Evolutionary conservation across 306 rosid species (phyloP).

Genomic region (Alnus glutinosa): DNA sequence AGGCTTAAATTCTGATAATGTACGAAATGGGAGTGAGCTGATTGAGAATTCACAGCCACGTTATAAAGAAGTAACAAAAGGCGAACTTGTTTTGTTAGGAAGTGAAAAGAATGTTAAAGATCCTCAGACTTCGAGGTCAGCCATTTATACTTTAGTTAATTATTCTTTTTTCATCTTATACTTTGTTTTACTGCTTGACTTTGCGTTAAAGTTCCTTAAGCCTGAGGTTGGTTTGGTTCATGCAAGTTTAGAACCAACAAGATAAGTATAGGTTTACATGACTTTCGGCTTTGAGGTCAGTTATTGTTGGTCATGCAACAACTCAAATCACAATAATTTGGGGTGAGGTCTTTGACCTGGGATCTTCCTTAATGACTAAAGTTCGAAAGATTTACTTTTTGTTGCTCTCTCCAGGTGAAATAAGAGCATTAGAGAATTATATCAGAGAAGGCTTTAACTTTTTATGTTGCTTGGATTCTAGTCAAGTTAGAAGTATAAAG

Average conservation of each 20-base stretch:
- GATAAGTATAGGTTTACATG: neutral
- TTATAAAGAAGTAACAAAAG: constrained; percentile 43
- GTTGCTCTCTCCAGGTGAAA: neutral
- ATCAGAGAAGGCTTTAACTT: neutral
- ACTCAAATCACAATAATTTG: neutral
- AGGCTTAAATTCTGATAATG: constrained; percentile 40
- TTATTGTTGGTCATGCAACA: neutral
- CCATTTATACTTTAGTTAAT: constrained; percentile 7
- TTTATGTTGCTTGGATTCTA: neutral
- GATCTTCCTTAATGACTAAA: neutral
- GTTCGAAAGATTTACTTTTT: neutral
- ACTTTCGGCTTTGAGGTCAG: neutral
- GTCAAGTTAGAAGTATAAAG: neutral
- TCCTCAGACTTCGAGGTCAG: constrained; percentile 47
- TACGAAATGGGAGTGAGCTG: constrained; percentile 34
- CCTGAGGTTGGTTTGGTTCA: neutral
- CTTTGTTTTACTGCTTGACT: constrained; percentile 4
- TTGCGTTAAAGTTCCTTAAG: neutral
- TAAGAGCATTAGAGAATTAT: neutral
- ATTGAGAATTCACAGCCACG: constrained; percentile 32
- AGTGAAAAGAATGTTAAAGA: constrained; percentile 32
- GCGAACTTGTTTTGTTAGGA: too few species aligned
- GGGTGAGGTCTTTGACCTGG: neutral
- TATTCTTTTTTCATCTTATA: constrained; percentile 8
- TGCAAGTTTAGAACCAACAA: neutral